phyloP scores from a whole-genome alignment of 768 basidiomycete species.

The Rhizopogon roseolus region DNA sequence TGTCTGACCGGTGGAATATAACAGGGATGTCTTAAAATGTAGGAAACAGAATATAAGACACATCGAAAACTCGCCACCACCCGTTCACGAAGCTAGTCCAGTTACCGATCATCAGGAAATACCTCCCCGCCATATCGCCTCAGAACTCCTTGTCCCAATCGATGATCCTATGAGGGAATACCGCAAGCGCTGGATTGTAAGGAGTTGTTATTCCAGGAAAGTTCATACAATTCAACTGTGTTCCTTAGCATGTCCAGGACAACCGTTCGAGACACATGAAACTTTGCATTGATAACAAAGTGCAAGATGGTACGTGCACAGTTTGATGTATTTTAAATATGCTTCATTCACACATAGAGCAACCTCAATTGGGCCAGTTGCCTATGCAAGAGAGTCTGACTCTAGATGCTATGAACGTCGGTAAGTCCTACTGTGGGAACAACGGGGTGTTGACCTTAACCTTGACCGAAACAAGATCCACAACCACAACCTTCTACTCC shows the following conservation, averaged over 20 bases:
- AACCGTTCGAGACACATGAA: background rate
- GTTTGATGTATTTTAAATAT: no score
- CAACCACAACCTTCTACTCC: background rate
- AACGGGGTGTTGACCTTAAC: background rate
- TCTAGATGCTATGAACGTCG: background rate
- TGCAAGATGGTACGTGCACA: background rate
- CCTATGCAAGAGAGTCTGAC: background rate
- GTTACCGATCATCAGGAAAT: constrained; percentile 1
- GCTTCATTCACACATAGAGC: background rate
- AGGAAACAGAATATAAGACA: constrained; percentile 30
- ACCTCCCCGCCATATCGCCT: background rate
- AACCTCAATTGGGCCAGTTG: background rate
- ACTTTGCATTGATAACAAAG: background rate
- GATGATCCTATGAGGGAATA: background rate
- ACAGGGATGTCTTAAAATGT: constrained; percentile 44
- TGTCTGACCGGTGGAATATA: constrained; percentile 38
- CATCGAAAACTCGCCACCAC: constrained; percentile 1
- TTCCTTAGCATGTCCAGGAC: background rate
- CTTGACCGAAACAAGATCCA: background rate
- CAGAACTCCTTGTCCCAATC: background rate
- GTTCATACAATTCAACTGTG: background rate
- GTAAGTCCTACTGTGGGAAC: background rate
- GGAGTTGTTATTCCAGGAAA: background rate
- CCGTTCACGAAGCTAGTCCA: background rate
- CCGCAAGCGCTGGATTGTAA: background rate